Evolutionary conservation across 75 land plant genomes (phyloP), one percentile per base, ranked within the genome.

Genomic region (Pinus tabuliformis): DNA sequence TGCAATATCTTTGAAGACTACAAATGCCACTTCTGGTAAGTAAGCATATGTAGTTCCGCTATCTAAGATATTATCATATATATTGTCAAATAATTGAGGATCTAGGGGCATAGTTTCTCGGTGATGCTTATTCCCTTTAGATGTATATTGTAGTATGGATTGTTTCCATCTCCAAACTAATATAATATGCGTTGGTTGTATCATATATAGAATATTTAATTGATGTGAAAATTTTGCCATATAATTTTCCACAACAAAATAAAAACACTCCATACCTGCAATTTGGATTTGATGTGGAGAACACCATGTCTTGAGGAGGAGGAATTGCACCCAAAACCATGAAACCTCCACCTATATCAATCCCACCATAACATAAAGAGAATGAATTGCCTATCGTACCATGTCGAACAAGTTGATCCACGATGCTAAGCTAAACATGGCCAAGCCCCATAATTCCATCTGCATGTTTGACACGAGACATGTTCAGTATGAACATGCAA

Each of bases 391-490:
- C 84, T 78, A 97, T 95, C 14, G 80, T 89, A 72, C 87, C 86
- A 68, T 85, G 79, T 2, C 83, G 88, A 56, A 97, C 98, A 75
- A 97, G 99, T 81, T 97, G 99, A 79, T 97, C 99, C 83, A 97
- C 78, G 62, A 97, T 83, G 75, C 99, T 97, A 36, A 92, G 92
- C 18, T 80, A 86, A 62, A 98, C 98, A 56, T 95, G 88, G 20
- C 99, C 99, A 65, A 97, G 79, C 20, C 99, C 99, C 90, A 94
- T 95, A 36, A 97, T 97, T n/a, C 99, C 99, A 89, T 97, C 99
- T 86, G 99, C 99, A 76, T 83, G 91, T 76, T 97, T 26, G 26
- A 26, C 26, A 26, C 0, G 26, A 26, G 26, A 26, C 26, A 26
- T 26, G 26, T 26, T 26, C 0, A 26, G 26, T 26, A 26, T 26